These are phyloP conservation scores for Neonectria ditissima DNA, from an alignment of 2,329 filamentous ascomycete species.

Conservation along the genomic window DNA sequence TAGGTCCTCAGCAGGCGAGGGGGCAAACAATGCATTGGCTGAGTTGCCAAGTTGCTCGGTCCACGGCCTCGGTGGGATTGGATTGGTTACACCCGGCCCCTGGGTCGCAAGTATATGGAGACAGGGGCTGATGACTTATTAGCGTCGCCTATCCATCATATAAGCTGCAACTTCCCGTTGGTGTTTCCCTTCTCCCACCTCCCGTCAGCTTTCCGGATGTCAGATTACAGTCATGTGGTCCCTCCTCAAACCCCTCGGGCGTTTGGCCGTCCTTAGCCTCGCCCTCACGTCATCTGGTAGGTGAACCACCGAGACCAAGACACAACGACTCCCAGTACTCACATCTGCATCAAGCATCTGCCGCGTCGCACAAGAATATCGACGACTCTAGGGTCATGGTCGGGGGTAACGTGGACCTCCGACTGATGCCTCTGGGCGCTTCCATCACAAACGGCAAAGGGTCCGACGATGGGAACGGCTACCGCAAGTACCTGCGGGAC, in stretches of 20 bases:
- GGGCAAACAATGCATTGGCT: background rate
- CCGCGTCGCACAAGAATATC: background rate
- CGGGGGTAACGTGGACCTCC: conserved; percentile 42
- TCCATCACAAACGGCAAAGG: conserved; percentile 55
- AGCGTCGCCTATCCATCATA: background rate
- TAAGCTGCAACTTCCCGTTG: conserved; percentile 1
- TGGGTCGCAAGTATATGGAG: conserved; percentile 3
- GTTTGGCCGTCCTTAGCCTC: conserved; percentile 41
- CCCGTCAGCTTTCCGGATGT: background rate
- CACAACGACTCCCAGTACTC: background rate
- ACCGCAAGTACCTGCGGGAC: conserved; percentile 50
- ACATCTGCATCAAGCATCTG: conserved; percentile 7
- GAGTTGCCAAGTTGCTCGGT: background rate
- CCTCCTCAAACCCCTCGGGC: conserved; percentile 17
- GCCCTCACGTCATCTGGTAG: conserved; percentile 33
- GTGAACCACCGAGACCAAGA: conserved; percentile 35
- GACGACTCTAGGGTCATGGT: conserved; percentile 13
- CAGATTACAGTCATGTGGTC: conserved; percentile 4
- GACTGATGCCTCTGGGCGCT: conserved; percentile 58
- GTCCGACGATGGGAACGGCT: conserved; percentile 55
- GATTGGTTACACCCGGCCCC: conserved; percentile 2
- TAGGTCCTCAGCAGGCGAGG: conserved; percentile 1
- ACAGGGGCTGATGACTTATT: background rate
- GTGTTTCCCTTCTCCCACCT: background rate
- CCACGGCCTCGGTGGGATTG: background rate